These are phyloP conservation scores for Cenchrus purpureus DNA, from an alignment of 176 grass and related monocot genomes.

Conservation along the genomic window DNA sequence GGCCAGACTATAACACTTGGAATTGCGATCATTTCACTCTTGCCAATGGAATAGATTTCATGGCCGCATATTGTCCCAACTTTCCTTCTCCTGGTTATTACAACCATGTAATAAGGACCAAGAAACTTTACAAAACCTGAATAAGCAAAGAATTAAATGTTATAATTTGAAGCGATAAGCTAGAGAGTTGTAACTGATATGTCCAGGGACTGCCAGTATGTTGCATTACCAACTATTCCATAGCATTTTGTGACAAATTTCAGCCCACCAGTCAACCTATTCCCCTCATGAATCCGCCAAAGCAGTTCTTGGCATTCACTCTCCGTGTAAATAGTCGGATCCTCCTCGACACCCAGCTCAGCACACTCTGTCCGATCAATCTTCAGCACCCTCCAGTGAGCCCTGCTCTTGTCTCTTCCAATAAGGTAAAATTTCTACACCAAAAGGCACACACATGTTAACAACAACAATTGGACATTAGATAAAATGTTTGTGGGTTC, in stretches of 20 bases:
- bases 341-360: conserved; percentile 79
- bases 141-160: conserved; percentile 45
- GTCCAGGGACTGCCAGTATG: conserved; percentile 3
- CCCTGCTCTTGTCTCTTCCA: conserved; percentile 81
- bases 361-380: conserved; percentile 71
- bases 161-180: conserved; percentile 28
- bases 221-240: conserved; percentile 80
- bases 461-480: conserved; percentile 9
- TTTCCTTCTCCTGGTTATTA: conserved; percentile 95
- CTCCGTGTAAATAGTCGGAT: conserved; percentile 69
- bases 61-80: conserved; percentile 88
- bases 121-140: conserved; percentile 94
- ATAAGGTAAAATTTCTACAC: conserved; percentile 94
- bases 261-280: conserved; percentile 80
- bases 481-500: conserved; percentile 7
- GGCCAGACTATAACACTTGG: conserved; percentile 80
- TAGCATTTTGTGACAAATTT: conserved; percentile 96
- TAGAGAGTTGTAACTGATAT: conserved; percentile 29
- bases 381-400: conserved; percentile 79
- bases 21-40: conserved; percentile 81
- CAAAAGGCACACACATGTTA: conserved; percentile 28
- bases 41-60: conserved; percentile 77
- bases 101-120: conserved; percentile 94
- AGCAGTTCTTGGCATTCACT: conserved; percentile 79
- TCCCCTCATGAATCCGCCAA: conserved; percentile 78